Conservation (phyloP, 164 flowering plant species). For the Macadamia integrifolia region DNA sequence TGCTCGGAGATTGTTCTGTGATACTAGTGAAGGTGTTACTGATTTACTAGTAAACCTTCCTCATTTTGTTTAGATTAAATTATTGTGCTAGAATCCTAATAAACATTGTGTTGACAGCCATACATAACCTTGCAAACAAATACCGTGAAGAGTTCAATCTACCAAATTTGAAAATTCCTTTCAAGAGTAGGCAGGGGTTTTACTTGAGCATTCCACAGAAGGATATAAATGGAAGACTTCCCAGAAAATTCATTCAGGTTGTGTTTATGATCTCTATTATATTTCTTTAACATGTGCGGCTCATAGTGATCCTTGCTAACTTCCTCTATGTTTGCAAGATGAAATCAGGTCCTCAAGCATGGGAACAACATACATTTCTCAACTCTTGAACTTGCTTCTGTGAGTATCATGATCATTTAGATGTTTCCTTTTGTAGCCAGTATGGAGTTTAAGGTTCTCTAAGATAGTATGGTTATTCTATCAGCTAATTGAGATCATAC, state of each 20-base stretch:
- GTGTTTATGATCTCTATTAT: conserved; percentile 1
- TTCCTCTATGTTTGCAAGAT: neutral
- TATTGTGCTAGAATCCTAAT: conserved; percentile 9
- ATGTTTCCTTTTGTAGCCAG: neutral
- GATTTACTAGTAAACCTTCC: conserved; percentile 1
- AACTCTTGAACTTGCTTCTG: conserved; percentile 92
- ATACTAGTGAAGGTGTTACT: conserved; percentile 88
- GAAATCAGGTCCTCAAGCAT: conserved; percentile 76
- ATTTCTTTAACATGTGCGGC: neutral
- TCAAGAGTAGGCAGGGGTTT: conserved; percentile 93
- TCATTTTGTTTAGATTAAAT: conserved; percentile 1
- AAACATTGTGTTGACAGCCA: conserved; percentile 48
- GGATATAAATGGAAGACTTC: conserved; percentile 86
- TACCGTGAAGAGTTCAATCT: conserved; percentile 86
- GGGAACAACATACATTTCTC: conserved; percentile 94
- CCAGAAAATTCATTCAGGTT: conserved; percentile 94
- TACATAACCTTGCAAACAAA: conserved; percentile 86
- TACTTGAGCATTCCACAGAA: conserved; percentile 86
- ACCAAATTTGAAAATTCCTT: conserved; percentile 87
- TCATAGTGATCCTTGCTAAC: conserved; percentile 1
- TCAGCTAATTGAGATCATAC: too few relatives aligned
- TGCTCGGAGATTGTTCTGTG: conserved; percentile 91
- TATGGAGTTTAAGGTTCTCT: neutral
- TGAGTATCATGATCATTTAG: conserved; percentile 35
- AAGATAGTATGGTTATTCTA: too few relatives aligned